These are phyloP conservation scores for Lablab purpureus DNA, from an alignment of 306 rosid genomes.

Conservation along the genomic window DNA sequence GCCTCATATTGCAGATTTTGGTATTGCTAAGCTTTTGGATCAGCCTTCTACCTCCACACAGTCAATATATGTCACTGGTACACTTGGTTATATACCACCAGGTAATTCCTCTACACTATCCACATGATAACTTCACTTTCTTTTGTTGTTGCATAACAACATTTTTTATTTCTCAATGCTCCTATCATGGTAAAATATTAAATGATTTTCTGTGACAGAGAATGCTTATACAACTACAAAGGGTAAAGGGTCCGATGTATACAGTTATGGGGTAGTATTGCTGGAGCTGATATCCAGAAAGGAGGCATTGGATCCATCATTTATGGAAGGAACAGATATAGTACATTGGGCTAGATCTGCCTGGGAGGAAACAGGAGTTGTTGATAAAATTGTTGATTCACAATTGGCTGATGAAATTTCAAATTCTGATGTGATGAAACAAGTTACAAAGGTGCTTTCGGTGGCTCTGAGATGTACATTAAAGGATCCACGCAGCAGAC, in stretches of 20 bases:
- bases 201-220: constrained; percentile 53
- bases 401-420: constrained; percentile 55
- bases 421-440: constrained; percentile 47
- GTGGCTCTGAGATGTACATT: constrained; percentile 71
- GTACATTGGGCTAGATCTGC: constrained; percentile 57
- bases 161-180: constrained; percentile 7
- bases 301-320: constrained; percentile 69
- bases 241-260: constrained; percentile 69
- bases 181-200: constrained; percentile 9
- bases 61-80: constrained; percentile 61
- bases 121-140: not conserved
- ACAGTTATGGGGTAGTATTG: constrained; percentile 81
- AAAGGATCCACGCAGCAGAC: constrained; percentile 62
- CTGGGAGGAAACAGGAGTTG: constrained; percentile 56
- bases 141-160: not conserved
- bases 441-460: constrained; percentile 53
- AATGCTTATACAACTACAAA: constrained; percentile 62
- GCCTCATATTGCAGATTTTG: constrained; percentile 78
- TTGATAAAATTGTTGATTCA: constrained; percentile 62
- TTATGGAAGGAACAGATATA: constrained; percentile 58
- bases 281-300: constrained; percentile 74
- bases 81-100: constrained; percentile 81
- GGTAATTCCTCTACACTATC: constrained; percentile 51
- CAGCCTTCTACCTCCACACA: constrained; percentile 55
- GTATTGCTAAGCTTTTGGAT: constrained; percentile 79